These are phyloP conservation scores for Ceratocystiopsis sp. DNA, from an alignment of 2,329 filamentous ascomycete species.

Conservation along the genomic window DNA sequence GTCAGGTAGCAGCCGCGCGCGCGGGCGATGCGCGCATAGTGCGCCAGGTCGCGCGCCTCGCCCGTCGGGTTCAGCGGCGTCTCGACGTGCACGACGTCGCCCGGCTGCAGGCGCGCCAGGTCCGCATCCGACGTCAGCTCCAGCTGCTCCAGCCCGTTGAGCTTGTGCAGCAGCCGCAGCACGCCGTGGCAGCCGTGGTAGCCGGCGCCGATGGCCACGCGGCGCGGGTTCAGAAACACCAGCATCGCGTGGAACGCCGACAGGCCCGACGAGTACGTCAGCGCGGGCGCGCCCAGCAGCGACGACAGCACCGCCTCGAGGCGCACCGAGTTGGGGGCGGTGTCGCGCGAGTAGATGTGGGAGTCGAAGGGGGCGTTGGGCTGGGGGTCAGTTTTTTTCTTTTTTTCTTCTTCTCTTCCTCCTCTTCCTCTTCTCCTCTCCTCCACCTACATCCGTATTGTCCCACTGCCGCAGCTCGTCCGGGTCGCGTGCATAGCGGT, in stretches of 20 bases:
- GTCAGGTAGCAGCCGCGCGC: conserved; percentile 56
- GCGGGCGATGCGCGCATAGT: conserved; percentile 58
- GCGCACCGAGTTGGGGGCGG: conserved; percentile 64
- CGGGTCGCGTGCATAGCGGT: conserved; percentile 61
- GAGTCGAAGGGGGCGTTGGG: conserved; percentile 35
- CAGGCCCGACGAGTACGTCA: conserved; percentile 75
- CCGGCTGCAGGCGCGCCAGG: conserved; percentile 46
- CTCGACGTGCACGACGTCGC: conserved; percentile 81
- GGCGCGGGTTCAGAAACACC: conserved; percentile 66
- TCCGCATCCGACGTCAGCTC: conserved; percentile 35
- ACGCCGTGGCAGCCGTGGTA: conserved; percentile 94
- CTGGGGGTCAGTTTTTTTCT: too few relatives aligned
- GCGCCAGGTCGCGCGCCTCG: conserved; percentile 54
- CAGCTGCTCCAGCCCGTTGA: conserved; percentile 59
- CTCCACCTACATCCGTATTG: conserved; percentile 38
- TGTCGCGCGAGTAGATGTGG: conserved; percentile 72
- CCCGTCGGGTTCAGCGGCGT: conserved; percentile 88
- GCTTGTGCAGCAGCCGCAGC: conserved; percentile 52
- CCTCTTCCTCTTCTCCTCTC: too few relatives aligned
- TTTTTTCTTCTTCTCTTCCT: too few relatives aligned
- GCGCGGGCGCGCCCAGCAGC: conserved; percentile 48
- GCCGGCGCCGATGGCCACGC: conserved; percentile 63
- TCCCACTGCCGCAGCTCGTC: conserved; percentile 36
- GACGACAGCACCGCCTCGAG: conserved; percentile 68
- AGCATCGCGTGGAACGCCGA: conserved; percentile 78